phyloP scores from a whole-genome alignment of 257 asterid species.

The Salvia splendens region DNA sequence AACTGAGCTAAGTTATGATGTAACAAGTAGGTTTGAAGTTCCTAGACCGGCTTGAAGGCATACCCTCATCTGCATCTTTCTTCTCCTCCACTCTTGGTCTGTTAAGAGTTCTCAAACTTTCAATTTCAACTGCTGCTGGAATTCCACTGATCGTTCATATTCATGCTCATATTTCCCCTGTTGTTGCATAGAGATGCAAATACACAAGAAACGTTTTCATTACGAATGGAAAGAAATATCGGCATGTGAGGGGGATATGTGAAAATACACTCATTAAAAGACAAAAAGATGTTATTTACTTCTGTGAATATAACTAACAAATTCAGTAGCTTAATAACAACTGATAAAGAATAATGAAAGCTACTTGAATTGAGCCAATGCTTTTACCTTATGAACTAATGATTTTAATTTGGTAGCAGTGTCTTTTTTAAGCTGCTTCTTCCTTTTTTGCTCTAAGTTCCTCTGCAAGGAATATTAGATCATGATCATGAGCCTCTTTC shows the following conservation, averaged over 20 bases:
- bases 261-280: slow-evolving; percentile 6
- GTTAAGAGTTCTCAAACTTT: slow-evolving; percentile 95
- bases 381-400: slow-evolving; percentile 71
- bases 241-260: slow-evolving; percentile 10
- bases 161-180: slow-evolving; percentile 97
- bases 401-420: slow-evolving; percentile 86
- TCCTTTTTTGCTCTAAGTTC: slow-evolving; percentile 88
- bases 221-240: slow-evolving; percentile 1
- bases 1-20: neutral
- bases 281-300: slow-evolving; percentile 11
- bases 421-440: slow-evolving; percentile 88
- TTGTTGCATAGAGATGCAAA: slow-evolving; percentile 17
- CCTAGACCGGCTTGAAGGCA: slow-evolving; percentile 16
- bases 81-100: slow-evolving; percentile 99
- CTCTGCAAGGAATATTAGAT: slow-evolving; percentile 56
- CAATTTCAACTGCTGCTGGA: slow-evolving; percentile 83
- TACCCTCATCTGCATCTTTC: slow-evolving; percentile 99
- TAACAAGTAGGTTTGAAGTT: too few relatives aligned
- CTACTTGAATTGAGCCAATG: neutral
- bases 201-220: slow-evolving; percentile 21
- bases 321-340: slow-evolving; percentile 4
- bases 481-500: slow-evolving; percentile 28
- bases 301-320: slow-evolving; percentile 10
- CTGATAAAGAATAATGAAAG: slow-evolving; percentile 20
- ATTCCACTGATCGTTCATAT: slow-evolving; percentile 72